These are phyloP conservation scores for Phytophthora hibernalis DNA, from an alignment of 352 stramenopile species.

Conservation along the genomic window DNA sequence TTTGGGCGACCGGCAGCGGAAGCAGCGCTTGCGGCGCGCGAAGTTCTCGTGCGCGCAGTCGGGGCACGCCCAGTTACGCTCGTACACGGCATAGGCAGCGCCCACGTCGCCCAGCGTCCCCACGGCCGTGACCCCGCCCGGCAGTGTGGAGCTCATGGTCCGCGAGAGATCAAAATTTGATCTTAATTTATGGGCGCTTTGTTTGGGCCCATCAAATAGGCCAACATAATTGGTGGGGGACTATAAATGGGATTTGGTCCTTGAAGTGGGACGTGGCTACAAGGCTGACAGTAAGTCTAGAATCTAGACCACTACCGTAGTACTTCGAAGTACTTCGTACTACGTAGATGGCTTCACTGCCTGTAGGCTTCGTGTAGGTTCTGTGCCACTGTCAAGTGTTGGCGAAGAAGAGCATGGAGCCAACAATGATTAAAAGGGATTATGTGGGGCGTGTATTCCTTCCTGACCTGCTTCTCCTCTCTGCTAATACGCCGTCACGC, in stretches of 20 bases:
- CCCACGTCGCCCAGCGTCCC: conserved; percentile 86
- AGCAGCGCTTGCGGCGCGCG: conserved; percentile 73
- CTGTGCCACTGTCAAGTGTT: conserved; percentile 2
- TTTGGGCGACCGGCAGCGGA: conserved; percentile 85
- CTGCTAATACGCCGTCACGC: conserved; percentile 35
- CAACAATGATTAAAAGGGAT: conserved; percentile 14
- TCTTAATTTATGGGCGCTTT: background rate
- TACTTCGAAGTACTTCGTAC: no score
- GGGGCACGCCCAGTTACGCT: conserved; percentile 90
- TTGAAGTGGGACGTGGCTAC: conserved; percentile 8
- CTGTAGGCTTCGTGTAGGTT: conserved; percentile 10
- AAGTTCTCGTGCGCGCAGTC: conserved; percentile 92
- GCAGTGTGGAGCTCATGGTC: conserved; percentile 34
- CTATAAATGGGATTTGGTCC: conserved; percentile 11
- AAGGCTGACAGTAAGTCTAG: no score
- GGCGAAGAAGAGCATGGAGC: conserved; percentile 1
- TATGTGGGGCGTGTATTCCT: conserved; percentile 39
- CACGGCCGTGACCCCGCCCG: conserved; percentile 74
- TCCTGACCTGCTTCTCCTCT: conserved; percentile 24
- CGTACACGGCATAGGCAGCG: conserved; percentile 89
- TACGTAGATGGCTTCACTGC: conserved; percentile 29
- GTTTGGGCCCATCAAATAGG: background rate
- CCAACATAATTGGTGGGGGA: no score
- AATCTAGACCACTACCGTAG: no score
- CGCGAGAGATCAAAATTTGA: background rate